Evolutionary conservation across 1,284 basidiomycete genomes (phyloP).

Genomic region (Ceratobasidium sp.): DNA sequence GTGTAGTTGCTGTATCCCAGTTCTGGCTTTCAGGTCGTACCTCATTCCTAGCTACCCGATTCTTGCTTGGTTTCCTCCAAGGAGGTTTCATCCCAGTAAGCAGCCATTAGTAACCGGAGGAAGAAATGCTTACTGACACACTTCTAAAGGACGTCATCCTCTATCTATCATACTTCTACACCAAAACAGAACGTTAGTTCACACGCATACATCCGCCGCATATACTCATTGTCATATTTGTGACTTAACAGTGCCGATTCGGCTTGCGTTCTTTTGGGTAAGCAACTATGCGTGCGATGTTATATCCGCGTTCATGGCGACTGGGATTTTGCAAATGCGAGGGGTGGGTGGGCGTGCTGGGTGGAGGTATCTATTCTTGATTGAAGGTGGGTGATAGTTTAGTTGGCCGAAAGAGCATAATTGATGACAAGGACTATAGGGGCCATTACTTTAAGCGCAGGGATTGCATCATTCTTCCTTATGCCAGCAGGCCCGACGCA

Average conservation of each 20-base stretch:
- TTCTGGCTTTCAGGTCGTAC: conserved; percentile 68
- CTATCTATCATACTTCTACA: conserved; percentile 78
- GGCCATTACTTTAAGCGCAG: conserved; percentile 64
- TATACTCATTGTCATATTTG: conserved; percentile 33
- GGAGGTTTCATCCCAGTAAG: conserved; percentile 61
- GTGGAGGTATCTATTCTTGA: conserved; percentile 53
- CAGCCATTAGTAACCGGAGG: conserved; percentile 49
- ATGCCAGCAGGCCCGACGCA: conserved; percentile 77
- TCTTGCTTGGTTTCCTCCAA: conserved; percentile 62
- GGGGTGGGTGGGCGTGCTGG: conserved; percentile 65
- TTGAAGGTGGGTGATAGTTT: conserved; percentile 47
- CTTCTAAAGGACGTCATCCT: conserved; percentile 69
- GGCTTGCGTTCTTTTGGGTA: conserved; percentile 75
- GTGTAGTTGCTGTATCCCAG: conserved; percentile 65
- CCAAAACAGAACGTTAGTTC: conserved; percentile 62
- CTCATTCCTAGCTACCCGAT: conserved; percentile 45
- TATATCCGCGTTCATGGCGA: conserved; percentile 69
- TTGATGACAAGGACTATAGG: conserved; percentile 49
- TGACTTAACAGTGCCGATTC: conserved; percentile 61
- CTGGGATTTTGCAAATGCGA: conserved; percentile 69
- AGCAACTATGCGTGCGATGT: conserved; percentile 65
- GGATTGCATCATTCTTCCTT: conserved; percentile 70
- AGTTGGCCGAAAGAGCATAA: too few species aligned
- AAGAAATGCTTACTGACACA: conserved; percentile 61
- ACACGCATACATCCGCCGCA: conserved; percentile 6